Conservation (phyloP, 192 early-diverging fungal genomes). For the Paraglomus occultum region DNA sequence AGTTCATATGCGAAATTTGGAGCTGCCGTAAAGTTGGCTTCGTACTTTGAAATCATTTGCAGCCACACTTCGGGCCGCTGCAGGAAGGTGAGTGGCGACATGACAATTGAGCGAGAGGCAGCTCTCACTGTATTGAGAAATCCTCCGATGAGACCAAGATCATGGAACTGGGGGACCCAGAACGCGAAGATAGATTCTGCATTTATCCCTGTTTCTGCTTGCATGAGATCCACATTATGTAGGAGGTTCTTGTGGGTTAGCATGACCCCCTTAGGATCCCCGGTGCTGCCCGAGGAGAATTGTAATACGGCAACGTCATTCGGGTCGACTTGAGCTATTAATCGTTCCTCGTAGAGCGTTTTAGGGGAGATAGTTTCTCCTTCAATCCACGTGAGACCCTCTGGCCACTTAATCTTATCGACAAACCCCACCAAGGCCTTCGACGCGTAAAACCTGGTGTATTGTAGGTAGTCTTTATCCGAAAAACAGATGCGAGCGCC, state of each 20-base stretch:
- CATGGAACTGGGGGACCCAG: constrained; percentile 28
- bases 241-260: constrained; percentile 8
- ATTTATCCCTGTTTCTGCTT: constrained; percentile 1
- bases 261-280: constrained; percentile 25
- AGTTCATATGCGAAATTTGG: constrained; percentile 29
- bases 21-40: constrained; percentile 16
- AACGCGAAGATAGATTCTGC: constrained; percentile 1
- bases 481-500: constrained; percentile 2
- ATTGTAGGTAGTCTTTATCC: constrained; percentile 16
- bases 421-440: constrained; percentile 7
- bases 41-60: constrained; percentile 24
- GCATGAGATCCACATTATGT: constrained; percentile 24
- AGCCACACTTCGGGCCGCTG: constrained; percentile 24
- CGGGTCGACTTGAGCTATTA: constrained; percentile 14
- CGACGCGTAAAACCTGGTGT: constrained; percentile 5
- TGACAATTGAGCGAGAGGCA: constrained; percentile 13
- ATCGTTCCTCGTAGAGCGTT: constrained; percentile 8
- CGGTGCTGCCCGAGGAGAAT: constrained; percentile 27
- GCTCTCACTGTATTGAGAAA: constrained; percentile 20
- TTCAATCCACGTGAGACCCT: constrained; percentile 26
- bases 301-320: constrained; percentile 22
- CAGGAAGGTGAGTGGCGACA: constrained; percentile 24
- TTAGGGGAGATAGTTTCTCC: not conserved
- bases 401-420: constrained; percentile 21
- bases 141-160: constrained; percentile 18